Conservation (phyloP, 2,329 filamentous ascomycete genomes). For the Corynespora cassiicola region DNA sequence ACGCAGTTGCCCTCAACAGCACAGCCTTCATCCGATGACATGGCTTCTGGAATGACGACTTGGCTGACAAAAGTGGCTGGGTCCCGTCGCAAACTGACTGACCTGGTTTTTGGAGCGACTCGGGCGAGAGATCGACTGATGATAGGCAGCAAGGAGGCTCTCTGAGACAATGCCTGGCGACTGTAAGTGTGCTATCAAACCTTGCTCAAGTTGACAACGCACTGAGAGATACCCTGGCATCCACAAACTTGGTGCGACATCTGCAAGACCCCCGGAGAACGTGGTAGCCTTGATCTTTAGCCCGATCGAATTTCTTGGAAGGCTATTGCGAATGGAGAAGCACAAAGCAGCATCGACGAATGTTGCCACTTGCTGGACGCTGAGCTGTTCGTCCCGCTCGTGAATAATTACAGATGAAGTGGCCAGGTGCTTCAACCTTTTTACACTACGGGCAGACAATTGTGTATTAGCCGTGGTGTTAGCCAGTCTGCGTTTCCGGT, state of each 20-base stretch:
- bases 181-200: conserved; percentile 13
- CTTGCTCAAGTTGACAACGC: too few relatives aligned
- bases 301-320: conserved; percentile 25
- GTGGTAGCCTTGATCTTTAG: conserved; percentile 41
- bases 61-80: too few relatives aligned
- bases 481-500: too few relatives aligned
- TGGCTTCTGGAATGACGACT: too few relatives aligned
- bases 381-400: too few relatives aligned
- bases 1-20: too few relatives aligned
- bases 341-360: conserved; percentile 46
- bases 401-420: too few relatives aligned
- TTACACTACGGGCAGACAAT: too few relatives aligned
- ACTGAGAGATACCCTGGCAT: conserved; percentile 44
- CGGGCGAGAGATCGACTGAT: conserved; percentile 43
- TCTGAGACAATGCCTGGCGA: conserved; percentile 35
- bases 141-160: conserved; percentile 46
- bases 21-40: too few relatives aligned
- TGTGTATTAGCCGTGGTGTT: too few relatives aligned
- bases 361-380: conserved; percentile 14
- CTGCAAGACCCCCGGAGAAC: conserved; percentile 40
- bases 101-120: conserved; percentile 8
- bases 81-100: conserved; percentile 22
- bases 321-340: conserved; percentile 38
- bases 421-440: too few relatives aligned
- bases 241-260: conserved; percentile 49